phyloP scores from a whole-genome alignment of 2,329 filamentous ascomycete genomes.

The Alternaria novae-zelandiae region DNA sequence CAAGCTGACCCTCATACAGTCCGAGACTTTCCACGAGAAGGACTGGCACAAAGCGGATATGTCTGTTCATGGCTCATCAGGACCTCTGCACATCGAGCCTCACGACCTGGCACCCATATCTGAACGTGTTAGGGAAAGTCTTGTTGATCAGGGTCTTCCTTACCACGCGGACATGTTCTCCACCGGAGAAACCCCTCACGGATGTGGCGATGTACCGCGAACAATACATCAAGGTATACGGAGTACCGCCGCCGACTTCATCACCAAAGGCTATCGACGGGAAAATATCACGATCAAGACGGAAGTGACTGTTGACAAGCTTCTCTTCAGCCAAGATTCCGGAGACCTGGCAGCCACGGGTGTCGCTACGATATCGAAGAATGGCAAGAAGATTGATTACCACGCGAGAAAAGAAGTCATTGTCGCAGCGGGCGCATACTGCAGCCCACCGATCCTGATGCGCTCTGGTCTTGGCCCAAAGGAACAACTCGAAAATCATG shows the following conservation, averaged over 20 bases:
- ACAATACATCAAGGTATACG: constrained; percentile 42
- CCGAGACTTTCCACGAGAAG: constrained; percentile 65
- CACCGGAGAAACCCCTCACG: constrained; percentile 46
- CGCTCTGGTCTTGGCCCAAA: constrained; percentile 65
- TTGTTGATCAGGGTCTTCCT: constrained; percentile 61
- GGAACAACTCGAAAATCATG: constrained; percentile 58
- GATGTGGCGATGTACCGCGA: constrained; percentile 40
- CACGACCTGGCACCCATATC: constrained; percentile 67
- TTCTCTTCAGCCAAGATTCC: constrained; percentile 53
- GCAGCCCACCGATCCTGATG: constrained; percentile 51
- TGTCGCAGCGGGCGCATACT: constrained; percentile 42
- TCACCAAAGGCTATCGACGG: constrained; percentile 52
- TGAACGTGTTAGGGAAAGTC: constrained; percentile 60
- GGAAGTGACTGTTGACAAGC: constrained; percentile 48
- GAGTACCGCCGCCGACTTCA: constrained; percentile 40
- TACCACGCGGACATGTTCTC: constrained; percentile 67
- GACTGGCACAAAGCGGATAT: constrained; percentile 61
- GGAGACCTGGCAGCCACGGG: constrained; percentile 54
- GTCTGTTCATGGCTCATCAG: constrained; percentile 54
- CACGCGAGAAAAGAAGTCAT: constrained; percentile 43
- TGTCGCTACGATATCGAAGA: constrained; percentile 52
- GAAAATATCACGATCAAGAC: constrained; percentile 46
- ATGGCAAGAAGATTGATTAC: constrained; percentile 49
- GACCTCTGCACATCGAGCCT: constrained; percentile 63
- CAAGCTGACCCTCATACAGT: constrained; percentile 22